Evolutionary conservation across 2,329 filamentous ascomycete species (phyloP).

Genomic region (Fusarium mundagurra): DNA sequence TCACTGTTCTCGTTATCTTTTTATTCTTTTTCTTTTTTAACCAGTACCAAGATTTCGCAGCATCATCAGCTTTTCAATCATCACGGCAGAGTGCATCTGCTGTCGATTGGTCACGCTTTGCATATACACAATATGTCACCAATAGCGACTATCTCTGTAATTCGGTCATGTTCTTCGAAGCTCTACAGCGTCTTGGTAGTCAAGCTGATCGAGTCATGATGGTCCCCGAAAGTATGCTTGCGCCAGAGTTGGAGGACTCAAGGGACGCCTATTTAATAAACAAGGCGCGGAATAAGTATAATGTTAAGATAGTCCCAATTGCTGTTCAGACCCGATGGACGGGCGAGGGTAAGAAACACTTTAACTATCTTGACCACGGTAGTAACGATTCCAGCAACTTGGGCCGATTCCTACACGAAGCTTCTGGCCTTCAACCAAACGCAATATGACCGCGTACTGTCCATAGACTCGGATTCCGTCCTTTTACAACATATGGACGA

Average conservation of each 20-base stretch:
- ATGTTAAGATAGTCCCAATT: slow-evolving; percentile 55
- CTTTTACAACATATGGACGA: slow-evolving; percentile 73
- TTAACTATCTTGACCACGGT: too few relatives aligned
- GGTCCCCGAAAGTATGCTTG: slow-evolving; percentile 53
- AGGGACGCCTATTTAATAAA: slow-evolving; percentile 49
- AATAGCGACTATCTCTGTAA: slow-evolving; percentile 58
- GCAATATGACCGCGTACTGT: slow-evolving; percentile 61
- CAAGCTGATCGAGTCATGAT: slow-evolving; percentile 57
- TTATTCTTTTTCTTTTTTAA: not conserved
- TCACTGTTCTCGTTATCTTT: not conserved
- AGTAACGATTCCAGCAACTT: slow-evolving; percentile 50
- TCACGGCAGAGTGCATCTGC: fast-evolving
- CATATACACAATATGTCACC: slow-evolving; percentile 61
- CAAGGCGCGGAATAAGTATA: slow-evolving; percentile 55
- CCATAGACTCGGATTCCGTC: slow-evolving; percentile 70
- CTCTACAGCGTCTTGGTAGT: slow-evolving; percentile 52
- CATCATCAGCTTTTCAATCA: not conserved
- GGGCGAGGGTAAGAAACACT: slow-evolving; percentile 44
- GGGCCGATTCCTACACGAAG: slow-evolving; percentile 74
- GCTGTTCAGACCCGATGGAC: slow-evolving; percentile 49
- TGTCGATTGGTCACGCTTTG: slow-evolving; percentile 46
- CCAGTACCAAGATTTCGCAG: not conserved
- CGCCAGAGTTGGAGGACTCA: slow-evolving; percentile 37
- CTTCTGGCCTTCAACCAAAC: slow-evolving; percentile 75
- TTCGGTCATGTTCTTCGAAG: slow-evolving; percentile 61